phyloP scores from a whole-genome alignment of 2,329 filamentous ascomycete species.

The Neonectria sp. region DNA sequence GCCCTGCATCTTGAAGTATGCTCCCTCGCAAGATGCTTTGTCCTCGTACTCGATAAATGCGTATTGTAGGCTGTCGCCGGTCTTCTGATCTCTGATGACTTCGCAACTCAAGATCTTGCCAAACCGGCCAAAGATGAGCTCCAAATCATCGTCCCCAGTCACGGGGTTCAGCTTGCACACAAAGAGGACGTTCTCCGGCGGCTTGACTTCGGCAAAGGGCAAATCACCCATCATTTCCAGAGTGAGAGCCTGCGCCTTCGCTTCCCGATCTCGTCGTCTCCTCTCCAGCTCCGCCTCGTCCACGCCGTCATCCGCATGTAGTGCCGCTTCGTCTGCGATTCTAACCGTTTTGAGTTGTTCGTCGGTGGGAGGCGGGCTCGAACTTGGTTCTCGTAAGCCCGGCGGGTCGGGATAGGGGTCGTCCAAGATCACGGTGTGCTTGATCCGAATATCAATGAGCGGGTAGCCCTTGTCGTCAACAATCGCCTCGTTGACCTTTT shows the following conservation, averaged over 20 bases:
- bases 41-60: conserved; percentile 98
- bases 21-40: conserved; percentile 92
- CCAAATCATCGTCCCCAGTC: conserved; percentile 92
- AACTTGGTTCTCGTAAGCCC: conserved; percentile 81
- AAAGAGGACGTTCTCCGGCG: conserved; percentile 96
- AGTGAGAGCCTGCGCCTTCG: conserved; percentile 92
- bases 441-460: conserved; percentile 93
- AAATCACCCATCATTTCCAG: conserved; percentile 98
- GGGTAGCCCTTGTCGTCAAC: conserved; percentile 89
- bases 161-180: conserved; percentile 99
- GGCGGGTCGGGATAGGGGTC: conserved; percentile 90
- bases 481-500: conserved; percentile 93
- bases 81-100: conserved; percentile 94
- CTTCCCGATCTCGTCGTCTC: conserved; percentile 87
- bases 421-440: conserved; percentile 92
- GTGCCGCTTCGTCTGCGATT: conserved; percentile 89
- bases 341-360: conserved; percentile 92
- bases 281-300: conserved; percentile 88
- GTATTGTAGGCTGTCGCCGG: conserved; percentile 95
- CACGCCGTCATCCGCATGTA: conserved; percentile 78
- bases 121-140: conserved; percentile 97
- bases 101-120: conserved; percentile 96
- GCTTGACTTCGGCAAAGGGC: conserved; percentile 97
- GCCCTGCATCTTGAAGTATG: conserved; percentile 99
- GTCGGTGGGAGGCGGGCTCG: conserved; percentile 85